Evolutionary conservation across 352 stramenopile species (phyloP).

Genomic region (Thraustochytrium striatum): DNA sequence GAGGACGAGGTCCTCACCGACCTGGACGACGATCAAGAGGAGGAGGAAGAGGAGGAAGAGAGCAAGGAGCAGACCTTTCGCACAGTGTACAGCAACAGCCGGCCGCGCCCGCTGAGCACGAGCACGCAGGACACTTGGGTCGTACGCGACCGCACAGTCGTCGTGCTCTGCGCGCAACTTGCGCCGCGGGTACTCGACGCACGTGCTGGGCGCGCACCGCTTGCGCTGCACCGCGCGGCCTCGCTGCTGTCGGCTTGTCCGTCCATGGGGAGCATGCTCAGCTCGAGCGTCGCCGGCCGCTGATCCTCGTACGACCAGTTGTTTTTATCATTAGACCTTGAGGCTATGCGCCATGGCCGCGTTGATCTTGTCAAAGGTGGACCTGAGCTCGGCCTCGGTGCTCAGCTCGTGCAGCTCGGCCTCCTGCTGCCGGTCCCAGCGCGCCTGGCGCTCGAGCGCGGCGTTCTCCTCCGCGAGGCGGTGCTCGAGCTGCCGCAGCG

Average conservation of each 20-base stretch:
- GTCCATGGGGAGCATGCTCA: slow-evolving; percentile 37
- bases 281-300: background rate
- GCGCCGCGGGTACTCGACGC: slow-evolving; percentile 13
- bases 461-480: slow-evolving; percentile 10
- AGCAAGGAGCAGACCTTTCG: background rate
- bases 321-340: background rate
- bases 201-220: slow-evolving; percentile 33
- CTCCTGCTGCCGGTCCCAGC: slow-evolving; percentile 16
- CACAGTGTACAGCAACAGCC: background rate
- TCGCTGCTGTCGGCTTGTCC: slow-evolving; percentile 39
- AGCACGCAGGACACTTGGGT: background rate
- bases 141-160: background rate
- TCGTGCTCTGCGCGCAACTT: background rate
- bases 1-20: background rate
- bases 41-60: background rate
- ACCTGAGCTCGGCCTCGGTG: slow-evolving; percentile 30
- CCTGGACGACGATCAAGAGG: background rate
- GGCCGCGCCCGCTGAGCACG: background rate
- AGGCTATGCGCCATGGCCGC: background rate
- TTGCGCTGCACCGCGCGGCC: slow-evolving; percentile 22
- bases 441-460: slow-evolving; percentile 33
- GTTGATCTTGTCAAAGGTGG: slow-evolving; percentile 27
- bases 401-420: background rate
- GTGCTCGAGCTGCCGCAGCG: slow-evolving; percentile 45
- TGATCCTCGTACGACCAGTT: background rate